Evolutionary conservation across 495 filamentous ascomycete genomes (phyloP), one percentile per base, ranked within the genome.

Genomic region (Neurospora intermedia): DNA sequence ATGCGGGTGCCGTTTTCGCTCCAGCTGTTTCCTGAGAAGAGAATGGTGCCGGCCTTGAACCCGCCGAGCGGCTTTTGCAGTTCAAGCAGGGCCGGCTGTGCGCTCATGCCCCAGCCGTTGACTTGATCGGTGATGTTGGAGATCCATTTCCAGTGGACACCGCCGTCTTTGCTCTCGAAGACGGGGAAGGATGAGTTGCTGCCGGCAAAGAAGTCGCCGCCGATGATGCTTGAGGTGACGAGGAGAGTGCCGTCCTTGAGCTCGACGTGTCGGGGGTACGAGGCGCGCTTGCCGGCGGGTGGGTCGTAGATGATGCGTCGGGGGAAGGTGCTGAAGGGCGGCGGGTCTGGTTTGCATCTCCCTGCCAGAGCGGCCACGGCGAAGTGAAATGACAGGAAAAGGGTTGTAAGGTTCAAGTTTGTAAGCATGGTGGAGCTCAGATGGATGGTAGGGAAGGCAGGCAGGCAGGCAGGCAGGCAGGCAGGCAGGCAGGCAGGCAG

Each of bases 191-290:
- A 89, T 0, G 88, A n/a, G 84, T 87, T 74, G 84, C 87, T 74
- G 87, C 84, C 1, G 85, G 86, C 6, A 82, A 40, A 85, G 77
- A 89, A 89, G 78, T 89, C 88, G 75, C 89, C 87, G 85, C 89
- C 90, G 13, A 88, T 89, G 42, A 88, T 83, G 75, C 88, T 88
- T 87, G 88, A 90, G 13, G 89, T 92, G n/a, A 88, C 87, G n/a
- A 90, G 80, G 16, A 90, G 78, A 23, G 83, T 85, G 42, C 85
- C 82, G 41, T 84, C 82, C 1, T 76, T 72, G 5, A 89, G 83
- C 75, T 87, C 83, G 35, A 84, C 82, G 0, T 83, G 83, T 20
- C 88, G 85, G 16, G 87, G 84, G 76, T 90, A 89, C 1, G 88
- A 82, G 9, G 85, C 83, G 41, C 81, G 80, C 20, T 73, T 74